Base-by-base conservation (phyloP, 73 alveolate species). In the Breviolum minutum region DNA sequence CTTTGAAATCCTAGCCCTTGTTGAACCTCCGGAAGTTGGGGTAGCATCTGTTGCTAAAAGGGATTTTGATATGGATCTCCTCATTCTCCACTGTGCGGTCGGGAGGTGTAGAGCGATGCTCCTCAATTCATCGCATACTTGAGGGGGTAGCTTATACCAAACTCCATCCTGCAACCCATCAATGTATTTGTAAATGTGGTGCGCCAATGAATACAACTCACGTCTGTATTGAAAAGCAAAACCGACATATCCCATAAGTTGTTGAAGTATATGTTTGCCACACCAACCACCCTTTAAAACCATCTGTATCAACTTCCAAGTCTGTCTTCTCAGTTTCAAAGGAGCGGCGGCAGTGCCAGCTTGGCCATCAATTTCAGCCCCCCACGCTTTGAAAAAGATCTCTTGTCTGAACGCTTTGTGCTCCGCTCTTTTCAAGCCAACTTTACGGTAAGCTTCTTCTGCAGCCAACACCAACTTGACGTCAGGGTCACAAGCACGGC, bases 381-480 rank as follows among this genome's bases (percentile, higher is more conserved):
- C 87, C 96, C 96, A 89, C 19, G 96, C 96, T 12, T 70, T 68
- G 96, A 89, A 87, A n/a, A 7, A n/a, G 70, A 84, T 30, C 13
- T 68, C n/a, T 4, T 26, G 69, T 26, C 85, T 5, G 54, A 87
- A 87, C 12, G 63, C 40, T 60, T 87, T 87, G 70, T 30, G 95
- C 70, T 16, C 83, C 6, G 95, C 95, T 32, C 95, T 63, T 73
- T 87, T 48, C 30, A 66, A 66, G 4, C 95, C 95, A 17, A 40
- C 95, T 0, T 17, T 22, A 7, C 10, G 10, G 48, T 87, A 87
- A 8, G 83, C 83, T 17, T 17, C n/a, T 40, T 87, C 95, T 8
- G 95, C 95, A 5, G 84, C 64, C 26, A 0, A 11, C 66, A 66
- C 83, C 68, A 60, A 19, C 69, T 29, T 13, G 26, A 66, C 66